Base-by-base conservation (phyloP, 768 basidiomycete species). In the Epithele typhae region DNA sequence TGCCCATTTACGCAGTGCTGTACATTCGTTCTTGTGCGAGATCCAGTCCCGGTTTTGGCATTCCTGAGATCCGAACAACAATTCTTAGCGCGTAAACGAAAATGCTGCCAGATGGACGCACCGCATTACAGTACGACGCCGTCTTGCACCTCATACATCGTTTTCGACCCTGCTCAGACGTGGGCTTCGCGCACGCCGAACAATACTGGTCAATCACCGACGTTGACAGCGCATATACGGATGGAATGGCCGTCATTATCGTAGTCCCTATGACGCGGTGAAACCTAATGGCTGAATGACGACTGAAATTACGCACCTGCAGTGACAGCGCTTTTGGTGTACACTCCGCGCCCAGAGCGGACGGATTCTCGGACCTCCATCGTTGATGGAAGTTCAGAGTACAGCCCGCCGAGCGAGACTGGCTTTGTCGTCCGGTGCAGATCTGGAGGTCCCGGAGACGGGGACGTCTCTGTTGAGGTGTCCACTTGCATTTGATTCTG, bases 11-110 rank as follows among this genome's bases (percentile, higher is more conserved):
- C 73, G 73, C 8, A 94, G 66, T 0, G 89, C 83, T 5, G 51
- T 47, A 58, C 95, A 97, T 72, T 97, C 94, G 1, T 64, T 62
- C 63, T 84, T 88, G 64, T 96, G 94, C 3, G 76, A 27, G 0
- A 58, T 18, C 92, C 91, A 92, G 54, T 90, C 91, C 23, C 63
- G 60, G 33, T 67, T 79, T 68, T 92, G 89, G 57, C 90, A 92
- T 32, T 61, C 61, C 82, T 89, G 55, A 2, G 21, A 22, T n/a
- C 35, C 18, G 19, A 10, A n/a, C 18, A 12, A 23, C 32, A 8
- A 36, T 27, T 8, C 46, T 30, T 8, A n/a, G 10, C 9, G 10
- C 18, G 25, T 25, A 1, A 15, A 9, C 40, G 25, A 36, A 37
- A 15, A 49, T 8, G 34, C n/a, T 15, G 27, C 22, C 35, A 56